Percentiles rank a stretch among this genome's conserved stretches.
These are phyloP conservation scores for Verticillium nonalfalfae DNA, from an alignment of 2,329 filamentous ascomycete genomes.

Conservation along the genomic window DNA sequence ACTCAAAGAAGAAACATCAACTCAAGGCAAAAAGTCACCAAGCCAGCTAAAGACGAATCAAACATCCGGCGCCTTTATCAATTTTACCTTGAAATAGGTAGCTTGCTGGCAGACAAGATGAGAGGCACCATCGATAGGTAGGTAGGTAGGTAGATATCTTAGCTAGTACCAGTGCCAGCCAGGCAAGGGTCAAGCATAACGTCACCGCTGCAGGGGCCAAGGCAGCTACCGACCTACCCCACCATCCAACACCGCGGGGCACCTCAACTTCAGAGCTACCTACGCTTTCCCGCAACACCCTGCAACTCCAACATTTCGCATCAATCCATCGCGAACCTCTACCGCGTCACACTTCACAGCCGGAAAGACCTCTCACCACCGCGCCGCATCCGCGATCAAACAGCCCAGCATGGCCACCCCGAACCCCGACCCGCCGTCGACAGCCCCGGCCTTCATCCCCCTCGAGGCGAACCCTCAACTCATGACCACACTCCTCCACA, in stretches of 20 bases:
- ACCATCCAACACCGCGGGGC: conserved; percentile 8
- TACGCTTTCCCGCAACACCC: not conserved
- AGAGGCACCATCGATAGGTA: too few relatives aligned
- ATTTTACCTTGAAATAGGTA: too few relatives aligned
- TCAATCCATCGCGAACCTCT: not conserved
- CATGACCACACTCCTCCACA: conserved; percentile 76
- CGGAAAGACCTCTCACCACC: not conserved
- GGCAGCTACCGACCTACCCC: conserved; percentile 1
- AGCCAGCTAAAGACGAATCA: too few relatives aligned
- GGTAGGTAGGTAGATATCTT: not conserved
- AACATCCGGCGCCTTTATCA: too few relatives aligned
- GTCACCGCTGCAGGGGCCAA: not conserved
- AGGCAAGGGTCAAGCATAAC: not conserved
- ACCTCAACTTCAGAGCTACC: not conserved
- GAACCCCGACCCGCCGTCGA: conserved; percentile 30
- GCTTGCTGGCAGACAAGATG: too few relatives aligned
- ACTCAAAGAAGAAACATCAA: too few relatives aligned
- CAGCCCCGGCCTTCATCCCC: conserved; percentile 46
- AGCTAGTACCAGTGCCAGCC: not conserved
- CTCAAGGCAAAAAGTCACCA: too few relatives aligned
- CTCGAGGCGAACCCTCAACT: conserved; percentile 78
- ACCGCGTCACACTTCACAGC: not conserved
- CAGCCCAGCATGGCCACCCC: conserved; percentile 9
- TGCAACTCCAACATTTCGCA: not conserved
- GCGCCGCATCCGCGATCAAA: not conserved